These are phyloP conservation scores for Ogataea minuta DNA, from an alignment of 805 yeast genomes.

Conservation along the genomic window DNA sequence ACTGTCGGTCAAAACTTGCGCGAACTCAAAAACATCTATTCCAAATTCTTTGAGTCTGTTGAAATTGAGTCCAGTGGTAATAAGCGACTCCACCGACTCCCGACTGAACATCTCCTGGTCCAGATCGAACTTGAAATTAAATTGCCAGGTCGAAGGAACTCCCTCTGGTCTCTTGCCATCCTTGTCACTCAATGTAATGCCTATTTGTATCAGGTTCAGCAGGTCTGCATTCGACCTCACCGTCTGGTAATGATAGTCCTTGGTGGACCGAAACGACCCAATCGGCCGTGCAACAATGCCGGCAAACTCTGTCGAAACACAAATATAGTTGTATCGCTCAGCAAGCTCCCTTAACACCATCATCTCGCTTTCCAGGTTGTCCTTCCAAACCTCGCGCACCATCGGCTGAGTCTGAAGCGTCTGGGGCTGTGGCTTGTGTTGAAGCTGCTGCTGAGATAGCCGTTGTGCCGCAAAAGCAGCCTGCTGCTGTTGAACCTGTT, in stretches of 20 bases:
- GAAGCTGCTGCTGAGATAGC: slow-evolving; percentile 19
- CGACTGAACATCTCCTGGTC: slow-evolving; percentile 79
- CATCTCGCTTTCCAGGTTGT: slow-evolving; percentile 67
- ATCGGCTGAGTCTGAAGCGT: slow-evolving; percentile 40
- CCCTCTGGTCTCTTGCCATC: slow-evolving; percentile 67
- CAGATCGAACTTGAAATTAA: slow-evolving; percentile 82
- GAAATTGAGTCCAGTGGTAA: slow-evolving; percentile 82
- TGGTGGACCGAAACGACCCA: slow-evolving; percentile 84
- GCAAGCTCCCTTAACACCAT: slow-evolving; percentile 57
- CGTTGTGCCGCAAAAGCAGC: slow-evolving; percentile 23
- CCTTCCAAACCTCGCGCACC: slow-evolving; percentile 71
- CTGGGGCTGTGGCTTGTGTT: slow-evolving; percentile 20
- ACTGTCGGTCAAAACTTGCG: slow-evolving; percentile 79
- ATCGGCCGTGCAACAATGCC: slow-evolving; percentile 96
- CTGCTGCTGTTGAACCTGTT: slow-evolving; percentile 25
- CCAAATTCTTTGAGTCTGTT: slow-evolving; percentile 72
- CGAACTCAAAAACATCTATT: slow-evolving; percentile 74
- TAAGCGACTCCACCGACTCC: slow-evolving; percentile 76
- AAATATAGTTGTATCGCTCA: slow-evolving; percentile 54
- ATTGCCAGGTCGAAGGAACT: slow-evolving; percentile 87
- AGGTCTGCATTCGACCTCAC: slow-evolving; percentile 88
- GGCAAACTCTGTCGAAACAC: slow-evolving; percentile 89
- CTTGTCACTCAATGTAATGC: slow-evolving; percentile 69
- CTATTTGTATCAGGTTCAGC: slow-evolving; percentile 80
- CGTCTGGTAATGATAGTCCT: slow-evolving; percentile 95